Base-by-base conservation (phyloP, 306 rosid genomes). In the Quercus bicolor region DNA sequence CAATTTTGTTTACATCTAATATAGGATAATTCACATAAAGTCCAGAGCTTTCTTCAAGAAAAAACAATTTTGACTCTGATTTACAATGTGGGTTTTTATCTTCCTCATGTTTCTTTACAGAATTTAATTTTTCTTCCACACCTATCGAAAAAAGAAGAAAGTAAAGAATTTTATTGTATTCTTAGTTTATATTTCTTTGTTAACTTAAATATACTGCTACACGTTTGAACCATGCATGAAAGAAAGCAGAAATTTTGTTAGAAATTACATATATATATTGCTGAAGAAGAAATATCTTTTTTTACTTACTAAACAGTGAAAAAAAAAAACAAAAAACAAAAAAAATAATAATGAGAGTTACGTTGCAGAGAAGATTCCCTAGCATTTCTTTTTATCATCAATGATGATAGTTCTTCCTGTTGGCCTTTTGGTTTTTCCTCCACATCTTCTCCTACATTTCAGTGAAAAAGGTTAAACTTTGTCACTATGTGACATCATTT, bases 381-480 rank as follows among this genome's bases (percentile, higher is more conserved):
- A 65, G 71, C 79, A 88, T 84, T 85, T 88, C 90, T 81, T 93
- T 87, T 83, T 80, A 88, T 84, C 87, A 86, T 84, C 82, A 88
- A 92, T 92, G 90, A 94, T 89, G 93, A 92, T 87, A 89, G 86
- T 86, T 91, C 86, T 84, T 89, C 88, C 81, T 84, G 86, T 85
- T 85, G 86, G 88, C 84, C 85, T 86, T 90, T 87, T 84, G 75
- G 82, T 84, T 87, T 85, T 77, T 84, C 86, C 84, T 88, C 89
- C 89, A 79, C 82, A 81, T 88, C 93, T 89, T 82, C 93, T 89
- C 97, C 97, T 92, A 89, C 97, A 91, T 90, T 94, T 94, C 93
- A 88, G 97, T 92, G 98, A 88, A 88, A 94, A 94, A 89, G 93
- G 88, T 85, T 85, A 76, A 86, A 82, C 90, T 85, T 89, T 94